These are phyloP conservation scores for Magnusiomyces ingens DNA, from an alignment of 1,139 yeast genomes.

Conservation along the genomic window DNA sequence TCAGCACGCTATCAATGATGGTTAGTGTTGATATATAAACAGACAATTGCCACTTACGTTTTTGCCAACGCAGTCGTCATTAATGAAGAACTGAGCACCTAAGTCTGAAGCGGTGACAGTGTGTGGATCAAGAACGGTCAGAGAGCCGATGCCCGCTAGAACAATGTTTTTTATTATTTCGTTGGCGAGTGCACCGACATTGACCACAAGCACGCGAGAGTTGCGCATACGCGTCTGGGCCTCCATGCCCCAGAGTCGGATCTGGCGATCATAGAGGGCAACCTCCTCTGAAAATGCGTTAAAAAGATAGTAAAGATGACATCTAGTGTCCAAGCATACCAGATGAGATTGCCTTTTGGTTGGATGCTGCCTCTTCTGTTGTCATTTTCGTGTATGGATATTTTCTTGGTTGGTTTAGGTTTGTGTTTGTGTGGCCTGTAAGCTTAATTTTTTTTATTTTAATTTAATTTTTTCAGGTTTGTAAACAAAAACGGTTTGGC, in stretches of 20 bases:
- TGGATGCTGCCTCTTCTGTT: neutral
- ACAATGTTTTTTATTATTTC: constrained; percentile 81
- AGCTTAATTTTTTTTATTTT: neutral
- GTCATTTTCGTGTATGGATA: constrained; percentile 5
- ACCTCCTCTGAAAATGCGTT: constrained; percentile 53
- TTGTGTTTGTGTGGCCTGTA: neutral
- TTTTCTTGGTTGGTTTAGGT: neutral
- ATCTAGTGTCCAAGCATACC: constrained; percentile 8
- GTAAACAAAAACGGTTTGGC: too few relatives aligned
- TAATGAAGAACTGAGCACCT: constrained; percentile 72
- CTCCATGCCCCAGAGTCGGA: constrained; percentile 92
- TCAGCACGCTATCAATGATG: constrained; percentile 39
- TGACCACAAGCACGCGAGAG: constrained; percentile 61
- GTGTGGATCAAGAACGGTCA: constrained; percentile 62
- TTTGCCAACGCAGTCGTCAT: constrained; percentile 35
- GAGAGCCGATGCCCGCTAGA: constrained; percentile 78
- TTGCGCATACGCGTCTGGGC: constrained; percentile 79
- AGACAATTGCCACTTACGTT: constrained; percentile 19
- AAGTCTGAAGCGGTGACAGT: constrained; percentile 56
- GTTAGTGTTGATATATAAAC: neutral
- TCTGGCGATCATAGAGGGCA: constrained; percentile 90
- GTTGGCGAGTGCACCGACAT: constrained; percentile 65
- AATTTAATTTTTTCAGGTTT: neutral
- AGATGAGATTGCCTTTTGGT: constrained; percentile 13
- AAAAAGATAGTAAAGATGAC: neutral